These are phyloP conservation scores for Acidomyces sp. DNA, from an alignment of 495 filamentous ascomycete genomes.

Conservation along the genomic window DNA sequence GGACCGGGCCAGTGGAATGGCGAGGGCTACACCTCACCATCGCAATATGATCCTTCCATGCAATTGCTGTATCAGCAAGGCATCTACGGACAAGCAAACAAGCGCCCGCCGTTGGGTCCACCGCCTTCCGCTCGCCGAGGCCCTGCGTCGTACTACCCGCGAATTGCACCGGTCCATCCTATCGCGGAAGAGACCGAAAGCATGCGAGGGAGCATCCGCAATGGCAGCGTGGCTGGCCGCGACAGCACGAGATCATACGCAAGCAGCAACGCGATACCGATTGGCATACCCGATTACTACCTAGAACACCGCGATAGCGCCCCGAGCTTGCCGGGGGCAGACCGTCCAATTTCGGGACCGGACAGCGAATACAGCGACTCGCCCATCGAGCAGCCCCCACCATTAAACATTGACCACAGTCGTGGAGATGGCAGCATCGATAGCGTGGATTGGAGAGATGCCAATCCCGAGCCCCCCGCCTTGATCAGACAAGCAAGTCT, in stretches of 20 bases:
- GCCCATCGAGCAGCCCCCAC: background rate
- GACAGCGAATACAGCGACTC: background rate
- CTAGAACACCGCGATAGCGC: constrained; percentile 37
- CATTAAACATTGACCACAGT: too few species aligned
- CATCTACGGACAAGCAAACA: constrained; percentile 31
- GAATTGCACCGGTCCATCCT: constrained; percentile 68
- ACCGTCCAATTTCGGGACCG: constrained; percentile 1
- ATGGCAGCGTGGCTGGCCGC: constrained; percentile 3
- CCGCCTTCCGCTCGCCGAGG: constrained; percentile 58
- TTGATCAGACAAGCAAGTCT: constrained; percentile 69
- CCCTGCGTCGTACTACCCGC: constrained; percentile 57
- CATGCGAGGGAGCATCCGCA: constrained; percentile 36
- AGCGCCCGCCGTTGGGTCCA: constrained; percentile 46
- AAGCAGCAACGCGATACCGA: constrained; percentile 68
- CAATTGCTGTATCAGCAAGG: constrained; percentile 21
- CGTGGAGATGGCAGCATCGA: too few species aligned
- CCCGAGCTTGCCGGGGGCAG: constrained; percentile 25
- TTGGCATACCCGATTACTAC: constrained; percentile 27
- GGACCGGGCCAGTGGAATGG: constrained; percentile 16
- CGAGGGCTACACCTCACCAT: constrained; percentile 13
- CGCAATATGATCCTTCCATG: constrained; percentile 1
- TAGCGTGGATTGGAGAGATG: background rate
- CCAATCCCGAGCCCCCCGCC: constrained; percentile 30
- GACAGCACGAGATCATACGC: constrained; percentile 45
- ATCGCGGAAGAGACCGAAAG: constrained; percentile 65